Conservation (phyloP, 2,329 filamentous ascomycete species). For the Thyridium curvatum region DNA sequence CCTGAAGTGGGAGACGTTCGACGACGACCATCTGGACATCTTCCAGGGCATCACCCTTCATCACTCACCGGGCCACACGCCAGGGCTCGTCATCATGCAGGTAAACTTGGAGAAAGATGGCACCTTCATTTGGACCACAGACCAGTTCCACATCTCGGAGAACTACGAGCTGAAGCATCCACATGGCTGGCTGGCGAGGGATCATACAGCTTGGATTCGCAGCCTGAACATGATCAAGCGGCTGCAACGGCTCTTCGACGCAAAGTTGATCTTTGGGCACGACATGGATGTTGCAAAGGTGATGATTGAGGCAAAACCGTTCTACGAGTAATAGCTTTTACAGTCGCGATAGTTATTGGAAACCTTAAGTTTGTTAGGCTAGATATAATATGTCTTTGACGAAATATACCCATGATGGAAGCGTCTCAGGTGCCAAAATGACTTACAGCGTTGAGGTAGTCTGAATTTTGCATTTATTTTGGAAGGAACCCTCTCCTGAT, state of each 20-base stretch:
- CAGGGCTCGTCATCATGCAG: slow-evolving; percentile 21
- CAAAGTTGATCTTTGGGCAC: slow-evolving; percentile 11
- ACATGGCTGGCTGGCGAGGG: slow-evolving; percentile 24
- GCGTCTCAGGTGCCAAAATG: too few species aligned
- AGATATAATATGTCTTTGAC: too few species aligned
- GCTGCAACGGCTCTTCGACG: slow-evolving; percentile 12
- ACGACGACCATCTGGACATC: slow-evolving; percentile 10
- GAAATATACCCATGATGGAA: too few species aligned
- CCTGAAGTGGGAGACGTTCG: slow-evolving; percentile 14
- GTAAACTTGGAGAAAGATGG: slow-evolving; percentile 21
- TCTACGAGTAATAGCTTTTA: not conserved
- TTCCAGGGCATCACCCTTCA: slow-evolving; percentile 13
- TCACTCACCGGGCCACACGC: slow-evolving; percentile 14
- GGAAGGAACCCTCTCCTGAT: too few species aligned
- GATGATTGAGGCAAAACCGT: not conserved
- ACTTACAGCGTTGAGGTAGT: too few species aligned
- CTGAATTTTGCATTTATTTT: too few species aligned
- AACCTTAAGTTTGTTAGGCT: too few species aligned
- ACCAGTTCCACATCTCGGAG: slow-evolving; percentile 23
- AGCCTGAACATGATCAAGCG: slow-evolving; percentile 21
- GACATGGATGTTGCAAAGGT: slow-evolving; percentile 2
- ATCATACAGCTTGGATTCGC: slow-evolving; percentile 23
- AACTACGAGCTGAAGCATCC: slow-evolving; percentile 17
- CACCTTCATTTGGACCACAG: slow-evolving; percentile 24
- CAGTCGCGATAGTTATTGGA: too few species aligned